Evolutionary conservation across 2,329 filamentous ascomycete genomes (phyloP), one percentile per base, ranked within the genome.

Genomic region (Pseudogymnoascus sp.): DNA sequence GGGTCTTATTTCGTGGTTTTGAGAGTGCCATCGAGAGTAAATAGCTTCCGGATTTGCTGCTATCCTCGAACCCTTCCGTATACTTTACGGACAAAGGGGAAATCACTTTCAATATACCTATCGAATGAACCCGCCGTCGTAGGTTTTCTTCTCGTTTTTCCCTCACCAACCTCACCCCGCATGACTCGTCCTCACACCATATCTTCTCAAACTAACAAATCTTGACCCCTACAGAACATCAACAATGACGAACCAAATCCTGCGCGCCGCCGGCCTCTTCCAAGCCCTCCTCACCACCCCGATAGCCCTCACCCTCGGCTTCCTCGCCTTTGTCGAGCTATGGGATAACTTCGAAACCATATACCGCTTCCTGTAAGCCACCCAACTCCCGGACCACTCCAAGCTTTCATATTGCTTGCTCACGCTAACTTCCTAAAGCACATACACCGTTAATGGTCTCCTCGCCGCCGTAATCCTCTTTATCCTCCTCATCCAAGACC

Each of bases 391-490:
- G 21, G n/a, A 13, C 42, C 6, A 5, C 25, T 9, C n/a, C 29
- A 27, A 5, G 2, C 15, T 2, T 10, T 21, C 13, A 18, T 12
- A 62, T 58, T 59, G 58, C 60, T 6, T 15, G 7, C 8, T 10
- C n/a, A 29, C 27, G 15, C 55, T 55, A 59, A 58, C 40, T 35
- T 4, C 45, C 36, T 15, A 61, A 25, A 61, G 35, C 36, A 60
- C 64, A 35, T 55, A 55, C 9, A 60, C 64, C 10, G 62, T 64
- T 59, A 62, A 64, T 31, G 10, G 61, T 13, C 21, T 69, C 25
- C 63, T 66, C 40, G 62, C 67, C 4, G 63, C 65, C 0, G 65
- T 63, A 21, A 65, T 68, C 12, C 61, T 68, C 12, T 68, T 66
- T 60, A 61, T 65, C 18, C 45, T 68, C 3, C 59, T 67, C 31